These are phyloP conservation scores for Volvox carteri DNA, from an alignment of 163 green algal species.

Conservation along the genomic window DNA sequence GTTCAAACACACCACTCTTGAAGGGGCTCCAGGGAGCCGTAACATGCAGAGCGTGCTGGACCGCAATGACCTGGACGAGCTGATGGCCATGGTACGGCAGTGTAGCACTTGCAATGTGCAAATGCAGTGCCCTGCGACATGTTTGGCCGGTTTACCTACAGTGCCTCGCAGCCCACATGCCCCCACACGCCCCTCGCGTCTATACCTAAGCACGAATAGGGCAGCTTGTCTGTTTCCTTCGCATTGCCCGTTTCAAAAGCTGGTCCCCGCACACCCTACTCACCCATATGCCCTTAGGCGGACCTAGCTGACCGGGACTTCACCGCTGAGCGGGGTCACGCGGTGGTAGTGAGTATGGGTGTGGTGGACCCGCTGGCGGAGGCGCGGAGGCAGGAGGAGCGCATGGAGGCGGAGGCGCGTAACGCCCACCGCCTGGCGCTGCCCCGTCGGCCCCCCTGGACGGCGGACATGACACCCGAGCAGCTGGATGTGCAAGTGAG, in stretches of 20 bases:
- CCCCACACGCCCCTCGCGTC: no score
- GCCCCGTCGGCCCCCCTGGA: conserved; percentile 84
- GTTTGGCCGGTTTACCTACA: no score
- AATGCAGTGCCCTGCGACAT: no score
- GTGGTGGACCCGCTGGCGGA: conserved; percentile 48
- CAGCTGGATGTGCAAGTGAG: conserved; percentile 83
- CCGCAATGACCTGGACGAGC: conserved; percentile 92
- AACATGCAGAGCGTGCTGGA: conserved; percentile 92
- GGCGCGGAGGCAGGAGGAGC: conserved; percentile 67
- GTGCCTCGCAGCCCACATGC: no score
- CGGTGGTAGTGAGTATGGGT: conserved; percentile 80
- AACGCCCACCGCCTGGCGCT: conserved; percentile 73
- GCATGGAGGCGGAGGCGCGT: conserved; percentile 73
- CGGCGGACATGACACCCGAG: conserved; percentile 74
- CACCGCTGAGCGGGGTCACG: conserved; percentile 83
- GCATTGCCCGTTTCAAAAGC: no score
- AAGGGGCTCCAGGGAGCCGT: conserved; percentile 23
- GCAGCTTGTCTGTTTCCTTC: no score
- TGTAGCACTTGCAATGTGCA: no score
- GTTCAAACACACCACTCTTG: conserved; percentile 81
- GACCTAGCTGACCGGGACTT: conserved; percentile 94
- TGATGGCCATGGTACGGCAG: conserved; percentile 92
- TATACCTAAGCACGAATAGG: no score
- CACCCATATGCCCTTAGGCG: no score
- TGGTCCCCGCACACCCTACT: no score